Evolutionary conservation across 495 filamentous ascomycete genomes (phyloP).

Genomic region (Copromyces sp.): DNA sequence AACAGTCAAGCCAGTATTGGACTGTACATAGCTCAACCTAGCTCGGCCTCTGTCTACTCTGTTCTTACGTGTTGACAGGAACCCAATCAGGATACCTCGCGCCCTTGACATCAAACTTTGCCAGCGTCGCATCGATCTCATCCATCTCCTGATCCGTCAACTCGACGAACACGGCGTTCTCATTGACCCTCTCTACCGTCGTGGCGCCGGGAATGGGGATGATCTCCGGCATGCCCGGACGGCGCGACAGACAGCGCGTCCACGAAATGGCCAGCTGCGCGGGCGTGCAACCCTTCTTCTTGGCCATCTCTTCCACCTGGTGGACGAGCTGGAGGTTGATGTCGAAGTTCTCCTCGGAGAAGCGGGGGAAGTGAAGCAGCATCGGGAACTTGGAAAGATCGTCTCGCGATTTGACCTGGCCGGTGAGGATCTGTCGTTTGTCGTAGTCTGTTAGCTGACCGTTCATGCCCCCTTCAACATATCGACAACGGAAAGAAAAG

Average conservation of each 20-base stretch:
- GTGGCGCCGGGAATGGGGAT: constrained; percentile 78
- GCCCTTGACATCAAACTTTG: constrained; percentile 32
- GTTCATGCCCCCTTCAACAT: neutral
- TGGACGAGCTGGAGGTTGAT: constrained; percentile 62
- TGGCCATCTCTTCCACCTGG: constrained; percentile 56
- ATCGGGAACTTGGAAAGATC: constrained; percentile 55
- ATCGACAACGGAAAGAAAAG: neutral
- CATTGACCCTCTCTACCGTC: constrained; percentile 32
- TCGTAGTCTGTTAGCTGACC: constrained; percentile 1
- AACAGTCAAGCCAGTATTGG: no score
- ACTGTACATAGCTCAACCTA: neutral
- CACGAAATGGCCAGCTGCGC: constrained; percentile 74
- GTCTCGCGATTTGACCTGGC: constrained; percentile 46
- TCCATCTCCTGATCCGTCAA: constrained; percentile 39
- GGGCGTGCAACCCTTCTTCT: constrained; percentile 57
- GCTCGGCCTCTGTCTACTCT: neutral
- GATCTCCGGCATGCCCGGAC: constrained; percentile 56
- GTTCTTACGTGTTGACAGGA: constrained; percentile 23
- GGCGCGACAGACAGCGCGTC: constrained; percentile 43
- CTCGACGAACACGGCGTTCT: constrained; percentile 39
- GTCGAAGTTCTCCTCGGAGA: constrained; percentile 57
- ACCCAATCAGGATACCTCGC: constrained; percentile 26
- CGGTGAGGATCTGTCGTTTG: constrained; percentile 35
- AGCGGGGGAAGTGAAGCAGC: constrained; percentile 48
- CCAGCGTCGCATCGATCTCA: constrained; percentile 39